These are phyloP conservation scores for Podaxis sp. DNA, from an alignment of 768 basidiomycete species.

Conservation along the genomic window DNA sequence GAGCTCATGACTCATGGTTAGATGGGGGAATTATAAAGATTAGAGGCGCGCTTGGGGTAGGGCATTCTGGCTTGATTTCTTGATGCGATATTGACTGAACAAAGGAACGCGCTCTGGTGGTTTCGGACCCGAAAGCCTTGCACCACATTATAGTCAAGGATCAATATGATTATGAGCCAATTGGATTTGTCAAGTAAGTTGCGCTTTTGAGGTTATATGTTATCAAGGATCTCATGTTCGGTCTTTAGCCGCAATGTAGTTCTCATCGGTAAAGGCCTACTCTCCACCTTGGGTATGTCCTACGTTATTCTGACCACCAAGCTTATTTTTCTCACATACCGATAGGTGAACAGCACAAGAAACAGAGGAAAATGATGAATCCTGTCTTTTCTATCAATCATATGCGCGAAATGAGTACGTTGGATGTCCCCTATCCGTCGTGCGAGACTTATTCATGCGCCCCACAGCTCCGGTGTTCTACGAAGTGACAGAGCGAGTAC, in stretches of 20 bases:
- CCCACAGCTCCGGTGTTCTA: conserved; percentile 36
- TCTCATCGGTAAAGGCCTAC: conserved; percentile 22
- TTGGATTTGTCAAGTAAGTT: conserved; percentile 22
- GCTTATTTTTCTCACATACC: neutral
- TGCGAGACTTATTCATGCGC: neutral
- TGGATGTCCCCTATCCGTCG: neutral
- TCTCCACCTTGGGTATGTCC: conserved; percentile 22
- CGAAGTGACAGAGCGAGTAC: conserved; percentile 29
- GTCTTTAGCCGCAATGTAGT: conserved; percentile 17
- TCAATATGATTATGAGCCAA: conserved; percentile 25
- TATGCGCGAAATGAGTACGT: conserved; percentile 33
- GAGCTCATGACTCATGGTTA: conserved; percentile 7
- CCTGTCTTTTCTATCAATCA: conserved; percentile 34
- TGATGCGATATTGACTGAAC: neutral
- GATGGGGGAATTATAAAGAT: conserved; percentile 33
- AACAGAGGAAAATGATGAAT: conserved; percentile 35
- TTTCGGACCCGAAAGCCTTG: conserved; percentile 42
- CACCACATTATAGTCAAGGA: conserved; percentile 44
- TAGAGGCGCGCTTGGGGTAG: conserved; percentile 33
- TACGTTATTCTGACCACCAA: neutral
- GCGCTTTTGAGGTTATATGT: neutral
- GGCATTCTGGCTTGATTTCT: neutral
- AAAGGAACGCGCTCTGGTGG: neutral
- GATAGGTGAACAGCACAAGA: conserved; percentile 14
- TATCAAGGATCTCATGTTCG: too few species aligned